Evolutionary conservation across 2,329 filamentous ascomycete genomes (phyloP).

Genomic region (Calonectria crousiana): DNA sequence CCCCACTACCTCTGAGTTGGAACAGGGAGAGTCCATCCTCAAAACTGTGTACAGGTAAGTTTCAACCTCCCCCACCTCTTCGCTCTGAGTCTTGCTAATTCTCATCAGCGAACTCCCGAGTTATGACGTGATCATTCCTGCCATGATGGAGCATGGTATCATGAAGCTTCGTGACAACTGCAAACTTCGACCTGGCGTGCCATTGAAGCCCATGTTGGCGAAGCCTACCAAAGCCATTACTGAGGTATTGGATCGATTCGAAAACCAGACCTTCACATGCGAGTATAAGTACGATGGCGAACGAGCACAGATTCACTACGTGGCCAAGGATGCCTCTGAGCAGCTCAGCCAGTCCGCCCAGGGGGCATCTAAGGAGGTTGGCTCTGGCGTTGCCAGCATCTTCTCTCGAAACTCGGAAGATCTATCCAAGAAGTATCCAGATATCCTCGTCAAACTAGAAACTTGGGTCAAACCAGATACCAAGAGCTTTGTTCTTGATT

Average conservation of each 20-base stretch:
- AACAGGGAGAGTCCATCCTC: constrained; percentile 84
- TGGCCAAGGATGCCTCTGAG: constrained; percentile 81
- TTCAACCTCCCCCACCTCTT: neutral
- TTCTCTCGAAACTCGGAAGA: constrained; percentile 99
- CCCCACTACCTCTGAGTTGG: constrained; percentile 81
- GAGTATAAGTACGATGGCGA: constrained; percentile 99
- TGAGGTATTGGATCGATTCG: constrained; percentile 96
- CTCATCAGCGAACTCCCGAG: constrained; percentile 85
- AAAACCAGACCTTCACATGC: constrained; percentile 94
- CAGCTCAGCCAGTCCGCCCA: constrained; percentile 74
- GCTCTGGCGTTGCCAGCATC: constrained; percentile 85
- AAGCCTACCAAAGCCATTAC: constrained; percentile 99
- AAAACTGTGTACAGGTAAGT: constrained; percentile 89
- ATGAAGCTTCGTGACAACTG: constrained; percentile 85
- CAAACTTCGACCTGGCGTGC: constrained; percentile 92
- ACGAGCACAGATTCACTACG: constrained; percentile 97
- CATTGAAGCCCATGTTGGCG: constrained; percentile 97
- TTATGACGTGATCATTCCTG: constrained; percentile 94
- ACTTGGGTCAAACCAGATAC: constrained; percentile 92
- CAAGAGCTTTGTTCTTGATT: constrained; percentile 97
- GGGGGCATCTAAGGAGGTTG: constrained; percentile 73
- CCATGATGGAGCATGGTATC: constrained; percentile 88
- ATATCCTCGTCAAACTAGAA: constrained; percentile 88
- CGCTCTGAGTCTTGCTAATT: constrained; percentile 47
- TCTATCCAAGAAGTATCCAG: constrained; percentile 96